Evolutionary conservation across 2,329 filamentous ascomycete genomes (phyloP), one percentile per base, ranked within the genome.

Genomic region (Hypoxylon sp.): DNA sequence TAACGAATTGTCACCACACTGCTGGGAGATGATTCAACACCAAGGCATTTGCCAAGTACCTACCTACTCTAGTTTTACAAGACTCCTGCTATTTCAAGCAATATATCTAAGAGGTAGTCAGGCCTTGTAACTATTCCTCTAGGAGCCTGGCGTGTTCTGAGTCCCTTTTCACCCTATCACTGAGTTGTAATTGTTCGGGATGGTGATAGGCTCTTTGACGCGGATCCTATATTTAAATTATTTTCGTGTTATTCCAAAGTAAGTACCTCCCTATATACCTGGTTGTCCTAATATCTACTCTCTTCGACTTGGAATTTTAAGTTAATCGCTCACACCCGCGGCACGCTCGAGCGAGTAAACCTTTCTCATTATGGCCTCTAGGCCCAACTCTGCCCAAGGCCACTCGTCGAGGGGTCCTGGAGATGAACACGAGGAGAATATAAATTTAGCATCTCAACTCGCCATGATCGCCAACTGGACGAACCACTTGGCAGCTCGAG

Each of bases 381-480:
- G 19, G 24, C 17, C 31, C 19, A 8, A 46, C 14, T 31, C 10
- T 19, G 31, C 14, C 24, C 24, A 35, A 31, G 13, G 5, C 17
- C 19, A 46, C 8, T 14, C 51, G 11, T n/a, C 42, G 9, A 46
- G 17, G 22, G 9, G 17, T 3, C 19, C 19, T 6, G 17, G 17
- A 11, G 13, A 22, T 19, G 5, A 19, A n/a, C 26, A n/a, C 5
- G 44, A 58, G 19, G 31, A 10, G 5, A 14, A 19, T 10, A 8
- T 58, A 22, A 58, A 66, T 22, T 9, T 52, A 0, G 11, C 3
- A 11, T 17, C 22, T n/a, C 59, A 69, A 29, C 39, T 67, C 5
- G 4, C 42, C 4, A 42, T 42, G 46, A 62, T 67, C 29, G 19
- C 13, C 4, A 31, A 59, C 17, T 65, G 59, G 47, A 65, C 47